These are phyloP conservation scores for Sesbania bispinosa DNA, from an alignment of 306 rosid species.

Conservation along the genomic window DNA sequence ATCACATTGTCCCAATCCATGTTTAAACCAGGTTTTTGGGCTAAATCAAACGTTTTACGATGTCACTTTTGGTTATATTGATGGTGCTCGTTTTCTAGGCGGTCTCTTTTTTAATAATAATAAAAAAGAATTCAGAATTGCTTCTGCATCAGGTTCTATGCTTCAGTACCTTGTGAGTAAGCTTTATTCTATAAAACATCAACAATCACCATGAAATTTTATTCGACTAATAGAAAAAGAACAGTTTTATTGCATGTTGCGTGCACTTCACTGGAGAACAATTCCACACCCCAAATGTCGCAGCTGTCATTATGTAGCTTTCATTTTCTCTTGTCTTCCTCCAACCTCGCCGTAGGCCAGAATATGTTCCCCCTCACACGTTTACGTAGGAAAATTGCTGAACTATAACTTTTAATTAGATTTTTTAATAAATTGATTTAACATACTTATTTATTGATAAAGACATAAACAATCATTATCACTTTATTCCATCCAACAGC, in stretches of 20 bases:
- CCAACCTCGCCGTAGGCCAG: not conserved
- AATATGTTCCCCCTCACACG: not conserved
- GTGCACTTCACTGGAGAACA: not conserved
- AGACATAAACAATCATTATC: not conserved
- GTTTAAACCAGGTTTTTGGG: no score
- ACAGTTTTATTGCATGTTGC: not conserved
- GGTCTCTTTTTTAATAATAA: not conserved
- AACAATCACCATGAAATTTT: not conserved
- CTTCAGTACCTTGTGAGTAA: not conserved
- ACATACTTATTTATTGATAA: not conserved
- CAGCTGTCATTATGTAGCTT: not conserved
- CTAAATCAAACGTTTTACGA: no score
- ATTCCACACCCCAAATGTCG: no score
- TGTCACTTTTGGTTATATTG: not conserved
- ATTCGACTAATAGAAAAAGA: not conserved
- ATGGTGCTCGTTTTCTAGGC: not conserved
- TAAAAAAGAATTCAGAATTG: not conserved
- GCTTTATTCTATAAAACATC: not conserved
- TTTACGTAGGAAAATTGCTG: no score
- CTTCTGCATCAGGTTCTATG: conserved; percentile 24
- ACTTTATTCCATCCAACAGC: not conserved
- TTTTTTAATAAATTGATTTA: not conserved
- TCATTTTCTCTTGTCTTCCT: not conserved
- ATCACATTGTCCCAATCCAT: no score
- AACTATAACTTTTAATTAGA: not conserved